Base-by-base conservation (phyloP, 2,329 filamentous ascomycete genomes). In the Aspergillus oerlinghausenensis region DNA sequence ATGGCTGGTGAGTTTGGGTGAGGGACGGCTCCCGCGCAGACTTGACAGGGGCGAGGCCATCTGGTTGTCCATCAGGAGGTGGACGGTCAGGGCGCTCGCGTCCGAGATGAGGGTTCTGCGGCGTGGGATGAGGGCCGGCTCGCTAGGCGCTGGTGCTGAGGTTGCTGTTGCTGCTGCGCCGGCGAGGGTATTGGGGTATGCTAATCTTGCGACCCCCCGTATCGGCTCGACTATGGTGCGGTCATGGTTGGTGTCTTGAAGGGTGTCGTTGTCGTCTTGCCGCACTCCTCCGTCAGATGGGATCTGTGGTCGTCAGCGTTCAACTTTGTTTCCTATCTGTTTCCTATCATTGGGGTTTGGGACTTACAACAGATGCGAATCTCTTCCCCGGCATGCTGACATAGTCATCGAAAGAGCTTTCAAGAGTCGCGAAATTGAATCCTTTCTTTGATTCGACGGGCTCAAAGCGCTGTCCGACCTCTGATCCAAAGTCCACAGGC, bases 391-490 rank as follows among this genome's bases (percentile, higher is more conserved):
- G 76, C 72, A 79, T 73, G 38, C 67, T 69, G 2, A 79, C 76
- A 55, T 79, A 80, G 23, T 78, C 72, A 48, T 80, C 76, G 42
- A 80, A 71, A 8, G 65, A 67, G 51, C 67, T 70, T 40, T 70
- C 71, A 28, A 80, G 51, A 10, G 69, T 68, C 3, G 77, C 77
- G 63, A 79, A 80, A 55, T 80, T 80, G 64, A 78, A 80, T 0
- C 77, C 76, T 32, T 65, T 67, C 4, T 59, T 63, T 2, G 65
- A 62, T 17, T 67, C 63, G 1, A 64, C 60, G 4, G 76, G 75
- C 38, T 72, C 64, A 55, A 80, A 80, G 5, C 70, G 67, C 58
- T 80, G 78, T 1, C 78, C 78, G 28, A 79, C 66, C 49, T 79
- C 72, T 9, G 63, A 60, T 28, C 74, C 67, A 38, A 80, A 77